These are phyloP conservation scores for Asclepias syriaca DNA, from an alignment of 257 asterid genomes.

Conservation along the genomic window DNA sequence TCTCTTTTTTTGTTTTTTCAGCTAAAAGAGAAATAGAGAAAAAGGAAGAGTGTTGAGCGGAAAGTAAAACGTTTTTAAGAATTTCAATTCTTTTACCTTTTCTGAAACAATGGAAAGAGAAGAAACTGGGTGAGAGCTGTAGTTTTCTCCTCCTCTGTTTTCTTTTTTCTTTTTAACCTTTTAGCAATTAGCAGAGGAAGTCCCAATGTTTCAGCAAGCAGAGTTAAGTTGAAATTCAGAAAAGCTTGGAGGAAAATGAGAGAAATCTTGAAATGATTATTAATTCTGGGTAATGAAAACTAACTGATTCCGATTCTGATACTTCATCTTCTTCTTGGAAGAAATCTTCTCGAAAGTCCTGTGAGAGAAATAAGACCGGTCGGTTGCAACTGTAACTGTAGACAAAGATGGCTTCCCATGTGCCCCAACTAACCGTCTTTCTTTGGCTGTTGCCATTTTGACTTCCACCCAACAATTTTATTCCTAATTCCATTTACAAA, in stretches of 20 bases:
- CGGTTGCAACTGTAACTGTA: background rate
- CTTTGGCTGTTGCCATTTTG: slow-evolving; percentile 8
- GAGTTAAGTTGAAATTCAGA: background rate
- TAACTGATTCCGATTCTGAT: too few species aligned
- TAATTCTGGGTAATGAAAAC: background rate
- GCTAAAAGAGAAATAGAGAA: background rate
- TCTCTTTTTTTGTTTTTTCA: background rate
- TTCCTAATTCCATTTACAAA: background rate
- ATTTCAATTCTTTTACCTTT: slow-evolving; percentile 1
- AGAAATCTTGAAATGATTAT: background rate
- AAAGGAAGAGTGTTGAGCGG: background rate
- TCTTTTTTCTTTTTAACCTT: background rate
- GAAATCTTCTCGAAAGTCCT: background rate
- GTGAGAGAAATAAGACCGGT: slow-evolving; percentile 8
- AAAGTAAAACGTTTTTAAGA: background rate
- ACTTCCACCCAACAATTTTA: background rate
- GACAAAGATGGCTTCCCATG: too few species aligned
- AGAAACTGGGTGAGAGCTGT: background rate
- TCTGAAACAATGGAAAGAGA: background rate
- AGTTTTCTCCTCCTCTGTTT: background rate
- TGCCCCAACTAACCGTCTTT: slow-evolving; percentile 20
- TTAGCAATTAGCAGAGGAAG: background rate
- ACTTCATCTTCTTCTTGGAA: background rate
- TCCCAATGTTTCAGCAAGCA: background rate
- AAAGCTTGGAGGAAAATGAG: background rate